Evolutionary conservation across 345 rosid genomes (phyloP).

Genomic region (Balakata baccata): DNA sequence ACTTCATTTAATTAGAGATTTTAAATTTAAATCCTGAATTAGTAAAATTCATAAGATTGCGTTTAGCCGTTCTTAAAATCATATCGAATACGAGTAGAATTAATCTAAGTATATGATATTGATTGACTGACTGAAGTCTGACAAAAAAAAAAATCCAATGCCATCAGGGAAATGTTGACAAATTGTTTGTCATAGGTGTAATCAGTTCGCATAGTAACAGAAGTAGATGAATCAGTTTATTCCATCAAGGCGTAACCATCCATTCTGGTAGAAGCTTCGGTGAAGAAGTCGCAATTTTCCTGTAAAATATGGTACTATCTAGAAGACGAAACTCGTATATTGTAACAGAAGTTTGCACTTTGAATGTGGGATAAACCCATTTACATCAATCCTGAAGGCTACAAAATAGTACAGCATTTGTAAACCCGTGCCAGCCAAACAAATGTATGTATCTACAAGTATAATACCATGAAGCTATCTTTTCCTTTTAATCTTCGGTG

Average conservation of each 20-base stretch:
- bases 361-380: slow-evolving; percentile 16
- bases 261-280: slow-evolving; percentile 5
- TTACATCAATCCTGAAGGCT: slow-evolving; percentile 5
- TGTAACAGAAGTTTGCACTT: neutral
- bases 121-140: too few relatives aligned
- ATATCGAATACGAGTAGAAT: too few relatives aligned
- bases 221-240: slow-evolving; percentile 3
- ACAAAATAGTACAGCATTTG: neutral
- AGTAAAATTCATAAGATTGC: too few relatives aligned
- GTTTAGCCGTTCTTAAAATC: too few relatives aligned
- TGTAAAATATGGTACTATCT: neutral
- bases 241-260: neutral
- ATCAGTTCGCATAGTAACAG: slow-evolving; percentile 25
- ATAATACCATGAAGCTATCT: neutral
- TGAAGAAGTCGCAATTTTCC: neutral
- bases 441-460: neutral
- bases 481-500: neutral
- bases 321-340: neutral
- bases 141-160: too few relatives aligned
- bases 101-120: too few relatives aligned
- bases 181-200: slow-evolving; percentile 17
- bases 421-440: neutral
- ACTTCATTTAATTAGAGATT: too few relatives aligned
- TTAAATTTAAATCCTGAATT: too few relatives aligned
- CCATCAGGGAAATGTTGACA: too few relatives aligned